Percentiles rank a stretch among this genome's conserved stretches.
phyloP scores from a whole-genome alignment of 345 rosid genomes.

The Gossypium ekmanianum region DNA sequence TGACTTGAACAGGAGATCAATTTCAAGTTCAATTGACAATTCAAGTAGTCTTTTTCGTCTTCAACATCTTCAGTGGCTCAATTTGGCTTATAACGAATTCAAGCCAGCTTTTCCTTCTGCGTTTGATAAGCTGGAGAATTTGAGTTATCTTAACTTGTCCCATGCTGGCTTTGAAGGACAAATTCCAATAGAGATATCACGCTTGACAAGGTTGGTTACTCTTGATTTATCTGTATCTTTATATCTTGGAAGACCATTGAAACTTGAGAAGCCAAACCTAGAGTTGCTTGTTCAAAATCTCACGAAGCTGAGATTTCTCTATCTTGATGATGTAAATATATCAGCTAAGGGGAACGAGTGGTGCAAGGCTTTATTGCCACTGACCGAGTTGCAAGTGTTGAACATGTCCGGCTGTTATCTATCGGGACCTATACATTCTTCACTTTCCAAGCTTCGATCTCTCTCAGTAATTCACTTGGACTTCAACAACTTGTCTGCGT shows the following conservation, averaged over 20 bases:
- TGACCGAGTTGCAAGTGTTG: conserved; percentile 31
- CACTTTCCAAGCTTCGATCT: conserved; percentile 19
- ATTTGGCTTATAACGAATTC: neutral
- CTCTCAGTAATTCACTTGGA: conserved; percentile 29
- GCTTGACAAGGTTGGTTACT: neutral
- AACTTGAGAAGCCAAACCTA: neutral
- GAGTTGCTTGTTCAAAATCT: conserved; percentile 21
- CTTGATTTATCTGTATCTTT: neutral
- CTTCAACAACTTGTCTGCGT: conserved; percentile 18
- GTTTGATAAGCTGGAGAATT: neutral
- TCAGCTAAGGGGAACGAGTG: conserved; percentile 19
- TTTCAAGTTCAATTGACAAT: conserved; percentile 21
- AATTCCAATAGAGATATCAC: neutral
- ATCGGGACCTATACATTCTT: conserved; percentile 27
- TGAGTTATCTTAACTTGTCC: neutral
- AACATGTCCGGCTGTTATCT: conserved; percentile 39
- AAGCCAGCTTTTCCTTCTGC: neutral
- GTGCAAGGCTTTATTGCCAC: conserved; percentile 28
- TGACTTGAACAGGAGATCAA: conserved; percentile 27
- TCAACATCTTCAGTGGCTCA: neutral
- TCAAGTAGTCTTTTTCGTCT: conserved; percentile 21
- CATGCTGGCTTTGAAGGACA: neutral
- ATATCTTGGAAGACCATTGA: neutral
- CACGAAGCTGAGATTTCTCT: conserved; percentile 12
- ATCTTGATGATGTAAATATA: conserved; percentile 30